A percentile compares a stretch with the other conserved stretches of the same genome.
These are phyloP conservation scores for Theobroma cacao DNA, from an alignment of 345 rosid species.

Conservation along the genomic window DNA sequence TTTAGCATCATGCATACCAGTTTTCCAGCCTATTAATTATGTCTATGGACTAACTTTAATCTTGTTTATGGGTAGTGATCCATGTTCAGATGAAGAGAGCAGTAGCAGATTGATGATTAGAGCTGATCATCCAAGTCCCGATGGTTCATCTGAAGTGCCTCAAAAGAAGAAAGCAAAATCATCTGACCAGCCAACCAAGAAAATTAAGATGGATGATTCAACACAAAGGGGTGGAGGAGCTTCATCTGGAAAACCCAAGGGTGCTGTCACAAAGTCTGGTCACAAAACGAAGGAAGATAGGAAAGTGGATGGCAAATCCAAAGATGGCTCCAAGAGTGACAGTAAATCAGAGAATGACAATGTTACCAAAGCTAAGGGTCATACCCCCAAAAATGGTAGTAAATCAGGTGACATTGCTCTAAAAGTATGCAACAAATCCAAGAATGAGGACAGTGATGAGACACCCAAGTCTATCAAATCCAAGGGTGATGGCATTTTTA, in stretches of 20 bases:
- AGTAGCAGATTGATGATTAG: too few relatives aligned
- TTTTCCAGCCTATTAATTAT: too few relatives aligned
- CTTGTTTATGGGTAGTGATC: too few relatives aligned
- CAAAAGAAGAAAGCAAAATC: constrained; percentile 58
- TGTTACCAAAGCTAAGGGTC: constrained; percentile 41
- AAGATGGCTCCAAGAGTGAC: constrained; percentile 33
- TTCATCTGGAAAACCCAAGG: constrained; percentile 62
- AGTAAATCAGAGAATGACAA: constrained; percentile 38
- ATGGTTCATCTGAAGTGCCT: constrained; percentile 52
- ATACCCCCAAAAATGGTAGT: constrained; percentile 36
- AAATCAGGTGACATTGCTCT: constrained; percentile 34
- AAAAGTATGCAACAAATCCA: constrained; percentile 37
- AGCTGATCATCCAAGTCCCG: constrained; percentile 35
- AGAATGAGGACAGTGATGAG: constrained; percentile 26
- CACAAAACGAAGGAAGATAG: background rate
- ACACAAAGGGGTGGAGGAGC: too few relatives aligned
- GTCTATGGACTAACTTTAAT: too few relatives aligned
- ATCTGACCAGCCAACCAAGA: constrained; percentile 31
- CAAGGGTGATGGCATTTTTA: constrained; percentile 23
- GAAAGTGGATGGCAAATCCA: too few relatives aligned
- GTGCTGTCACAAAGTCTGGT: constrained; percentile 22
- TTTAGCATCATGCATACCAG: too few relatives aligned
- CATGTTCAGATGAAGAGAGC: too few relatives aligned
- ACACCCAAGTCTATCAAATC: constrained; percentile 37
- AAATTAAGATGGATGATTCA: too few relatives aligned